A percentile compares a stretch with the other conserved stretches of the same genome.
Conservation (phyloP, 2,329 filamentous ascomycete species). For the Simplicillium aogashimaense region DNA sequence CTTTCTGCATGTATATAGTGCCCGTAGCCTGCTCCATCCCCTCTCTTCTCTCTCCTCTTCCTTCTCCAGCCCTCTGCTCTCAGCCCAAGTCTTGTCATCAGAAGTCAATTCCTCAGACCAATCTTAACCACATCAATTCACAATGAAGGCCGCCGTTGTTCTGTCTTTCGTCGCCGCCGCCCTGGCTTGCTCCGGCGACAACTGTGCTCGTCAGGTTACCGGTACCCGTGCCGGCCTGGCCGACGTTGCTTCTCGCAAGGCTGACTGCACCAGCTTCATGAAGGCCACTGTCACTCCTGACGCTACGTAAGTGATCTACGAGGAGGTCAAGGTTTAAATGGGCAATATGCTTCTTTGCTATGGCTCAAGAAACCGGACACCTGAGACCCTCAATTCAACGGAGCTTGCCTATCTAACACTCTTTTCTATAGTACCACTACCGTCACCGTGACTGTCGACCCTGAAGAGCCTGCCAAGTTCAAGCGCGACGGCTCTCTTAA, state of each 20-base stretch:
- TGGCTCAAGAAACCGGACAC: background rate
- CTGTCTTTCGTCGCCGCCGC: slow-evolving; percentile 26
- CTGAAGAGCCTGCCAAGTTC: slow-evolving; percentile 15
- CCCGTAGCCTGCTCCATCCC: background rate
- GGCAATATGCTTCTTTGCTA: background rate
- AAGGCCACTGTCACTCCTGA: slow-evolving; percentile 27
- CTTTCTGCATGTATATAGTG: background rate
- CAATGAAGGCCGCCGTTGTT: slow-evolving; percentile 30
- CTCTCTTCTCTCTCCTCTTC: slow-evolving; percentile 1
- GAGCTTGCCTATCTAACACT: background rate
- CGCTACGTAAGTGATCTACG: slow-evolving; percentile 21
- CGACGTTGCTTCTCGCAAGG: slow-evolving; percentile 22
- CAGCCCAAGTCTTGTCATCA: slow-evolving; percentile 1
- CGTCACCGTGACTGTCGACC: slow-evolving; percentile 26
- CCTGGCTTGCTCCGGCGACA: slow-evolving; percentile 30
- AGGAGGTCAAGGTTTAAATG: too few relatives aligned
- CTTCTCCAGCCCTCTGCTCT: background rate
- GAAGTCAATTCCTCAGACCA: slow-evolving; percentile 1
- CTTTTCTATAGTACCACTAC: slow-evolving; percentile 19
- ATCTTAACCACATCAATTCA: slow-evolving; percentile 11
- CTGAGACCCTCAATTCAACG: background rate
- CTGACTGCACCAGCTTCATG: slow-evolving; percentile 31
- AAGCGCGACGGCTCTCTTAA: slow-evolving; percentile 17
- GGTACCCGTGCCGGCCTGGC: slow-evolving; percentile 27
- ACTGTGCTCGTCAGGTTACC: slow-evolving; percentile 36